These are phyloP conservation scores for Termitomyces sp. DNA, from an alignment of 768 basidiomycete genomes.

Conservation along the genomic window DNA sequence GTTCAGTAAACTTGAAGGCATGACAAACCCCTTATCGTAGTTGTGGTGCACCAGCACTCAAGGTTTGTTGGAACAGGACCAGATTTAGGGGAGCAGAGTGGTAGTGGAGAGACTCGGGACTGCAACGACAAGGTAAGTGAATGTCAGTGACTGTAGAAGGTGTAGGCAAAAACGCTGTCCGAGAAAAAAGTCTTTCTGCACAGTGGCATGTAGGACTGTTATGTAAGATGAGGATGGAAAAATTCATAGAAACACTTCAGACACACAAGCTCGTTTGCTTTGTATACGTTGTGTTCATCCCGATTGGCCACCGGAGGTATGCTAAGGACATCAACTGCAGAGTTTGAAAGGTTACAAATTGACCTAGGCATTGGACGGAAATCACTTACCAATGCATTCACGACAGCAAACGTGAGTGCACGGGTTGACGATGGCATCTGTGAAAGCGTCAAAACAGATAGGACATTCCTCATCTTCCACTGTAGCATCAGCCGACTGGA, in stretches of 20 bases:
- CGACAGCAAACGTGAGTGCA: constrained; percentile 63
- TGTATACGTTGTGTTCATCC: constrained; percentile 30
- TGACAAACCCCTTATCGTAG: too few species aligned
- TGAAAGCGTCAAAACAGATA: constrained; percentile 58
- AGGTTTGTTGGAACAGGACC: too few species aligned
- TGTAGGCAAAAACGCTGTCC: constrained; percentile 59
- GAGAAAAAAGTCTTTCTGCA: constrained; percentile 43
- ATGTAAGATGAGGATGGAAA: not conserved
- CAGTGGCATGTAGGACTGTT: constrained; percentile 57
- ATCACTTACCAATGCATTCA: constrained; percentile 45
- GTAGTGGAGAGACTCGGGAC: too few species aligned
- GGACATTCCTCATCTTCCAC: constrained; percentile 58
- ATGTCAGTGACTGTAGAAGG: too few species aligned
- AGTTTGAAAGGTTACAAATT: not conserved
- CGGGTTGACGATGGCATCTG: constrained; percentile 47
- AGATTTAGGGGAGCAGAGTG: too few species aligned
- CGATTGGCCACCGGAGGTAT: constrained; percentile 26
- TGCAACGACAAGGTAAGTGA: too few species aligned
- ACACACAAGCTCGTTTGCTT: constrained; percentile 45
- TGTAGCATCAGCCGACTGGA: constrained; percentile 40
- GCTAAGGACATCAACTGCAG: constrained; percentile 39
- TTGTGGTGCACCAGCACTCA: too few species aligned
- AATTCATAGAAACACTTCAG: not conserved
- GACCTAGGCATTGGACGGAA: not conserved
- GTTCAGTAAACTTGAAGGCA: too few species aligned